Percentiles rank a stretch among this genome's conserved stretches.
Conservation (phyloP, 2,329 filamentous ascomycete species). For the Pseudocercospora pini-densiflorae region DNA sequence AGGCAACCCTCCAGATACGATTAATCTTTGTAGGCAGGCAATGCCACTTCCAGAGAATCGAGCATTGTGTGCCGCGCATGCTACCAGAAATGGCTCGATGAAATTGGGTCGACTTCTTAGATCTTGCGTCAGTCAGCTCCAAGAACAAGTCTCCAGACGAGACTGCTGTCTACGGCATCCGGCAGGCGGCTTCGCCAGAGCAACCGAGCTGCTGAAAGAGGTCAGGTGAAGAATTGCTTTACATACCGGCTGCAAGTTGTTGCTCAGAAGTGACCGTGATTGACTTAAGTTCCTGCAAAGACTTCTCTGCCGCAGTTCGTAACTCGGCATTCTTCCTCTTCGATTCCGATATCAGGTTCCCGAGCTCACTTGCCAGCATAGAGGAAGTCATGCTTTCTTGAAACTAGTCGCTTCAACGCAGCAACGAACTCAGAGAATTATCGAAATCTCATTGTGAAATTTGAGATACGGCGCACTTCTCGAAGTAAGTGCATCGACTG, state of each 20-base stretch:
- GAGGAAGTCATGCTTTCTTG: slow-evolving; percentile 34
- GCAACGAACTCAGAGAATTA: not conserved
- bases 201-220: not conserved
- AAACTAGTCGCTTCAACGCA: not conserved
- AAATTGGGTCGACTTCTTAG: slow-evolving; percentile 81
- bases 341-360: slow-evolving; percentile 64
- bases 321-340: slow-evolving; percentile 93
- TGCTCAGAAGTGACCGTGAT: slow-evolving; percentile 76
- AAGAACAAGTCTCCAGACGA: not conserved
- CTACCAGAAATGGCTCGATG: slow-evolving; percentile 90
- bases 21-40: slow-evolving; percentile 79
- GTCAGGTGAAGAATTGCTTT: not conserved
- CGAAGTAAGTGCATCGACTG: not conserved
- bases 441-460: not conserved
- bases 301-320: slow-evolving; percentile 89
- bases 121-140: slow-evolving; percentile 61
- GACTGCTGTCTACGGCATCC: not conserved
- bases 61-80: slow-evolving; percentile 85
- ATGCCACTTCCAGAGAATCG: slow-evolving; percentile 83
- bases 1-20: slow-evolving; percentile 76
- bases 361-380: slow-evolving; percentile 39
- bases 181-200: not conserved
- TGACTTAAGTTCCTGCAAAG: slow-evolving; percentile 83
- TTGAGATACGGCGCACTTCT: not conserved
- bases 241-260: slow-evolving; percentile 70